Base-by-base conservation (phyloP, 164 flowering plant genomes). In the Vitis labrusca region DNA sequence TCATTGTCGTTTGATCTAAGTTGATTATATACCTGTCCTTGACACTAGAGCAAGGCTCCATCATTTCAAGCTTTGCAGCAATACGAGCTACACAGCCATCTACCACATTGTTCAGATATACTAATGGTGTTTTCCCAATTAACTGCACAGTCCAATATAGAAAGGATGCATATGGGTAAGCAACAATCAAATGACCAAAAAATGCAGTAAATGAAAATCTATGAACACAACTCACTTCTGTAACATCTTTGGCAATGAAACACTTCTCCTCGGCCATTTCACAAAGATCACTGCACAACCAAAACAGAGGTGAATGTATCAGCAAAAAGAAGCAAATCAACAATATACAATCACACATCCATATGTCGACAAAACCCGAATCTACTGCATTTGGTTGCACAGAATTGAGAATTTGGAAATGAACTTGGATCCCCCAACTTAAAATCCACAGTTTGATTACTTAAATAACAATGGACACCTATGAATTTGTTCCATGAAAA, bases 21-120 rank as follows among this genome's bases (percentile, higher is more conserved):
- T 32, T 32, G 6, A 32, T 5, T 17, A n/a, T 10, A 1, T 82
- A 85, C 97, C 98, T 87, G 78, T 93, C 98, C 66, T 93, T 91
- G 61, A 93, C 91, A 79, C 98, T 91, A 54, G 92, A 91, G 83
- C 93, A 88, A 4, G 98, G 97, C 69, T 90, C 91, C 97, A 91
- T 93, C 82, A 79, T 77, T 81, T 93, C 98, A 53, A 91, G 72
- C 88, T 93, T 93, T 47, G 89, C 94, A 61, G 97, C 94, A 70
- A 91, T 65, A 16, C 78, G 82, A 10, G 86, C 97, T 3, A 87
- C 94, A 63, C 98, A 93, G 15, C 95, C 95, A 62, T 93, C 91
- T 9, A 78, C 86, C 44, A 93, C 72, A 64, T 82, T 78, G 84
- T 91, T 91, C 69, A 91, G 89, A 79, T 91, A 93, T 8, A 93